Evolutionary conservation across 768 basidiomycete species (phyloP).

Genomic region (Cystofilobasidium bisporidii): DNA sequence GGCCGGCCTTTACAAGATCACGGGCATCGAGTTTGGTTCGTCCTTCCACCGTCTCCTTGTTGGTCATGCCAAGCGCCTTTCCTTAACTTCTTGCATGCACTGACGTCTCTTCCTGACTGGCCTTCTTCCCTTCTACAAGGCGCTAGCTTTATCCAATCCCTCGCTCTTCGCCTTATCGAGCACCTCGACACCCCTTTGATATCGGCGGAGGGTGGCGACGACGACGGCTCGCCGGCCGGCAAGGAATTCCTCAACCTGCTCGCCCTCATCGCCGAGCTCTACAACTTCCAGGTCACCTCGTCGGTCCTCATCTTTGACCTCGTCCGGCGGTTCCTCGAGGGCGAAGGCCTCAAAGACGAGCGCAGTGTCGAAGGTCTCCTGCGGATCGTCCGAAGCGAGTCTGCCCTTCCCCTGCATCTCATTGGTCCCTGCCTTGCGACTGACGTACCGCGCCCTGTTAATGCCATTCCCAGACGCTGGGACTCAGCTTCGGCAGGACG

Average conservation of each 20-base stretch:
- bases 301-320: conserved; percentile 83
- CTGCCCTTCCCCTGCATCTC: no score
- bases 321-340: conserved; percentile 61
- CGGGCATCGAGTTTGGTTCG: conserved; percentile 82
- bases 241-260: conserved; percentile 87
- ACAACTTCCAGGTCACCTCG: conserved; percentile 91
- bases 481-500: conserved; percentile 78
- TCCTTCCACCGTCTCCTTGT: neutral
- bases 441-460: no score
- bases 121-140: conserved; percentile 44
- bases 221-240: conserved; percentile 44
- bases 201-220: neutral
- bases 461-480: conserved; percentile 61
- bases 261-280: conserved; percentile 78
- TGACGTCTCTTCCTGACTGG: neutral
- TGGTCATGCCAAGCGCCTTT: no score
- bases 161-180: conserved; percentile 45
- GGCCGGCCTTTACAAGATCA: conserved; percentile 64
- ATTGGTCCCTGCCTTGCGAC: no score
- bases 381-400: conserved; percentile 55
- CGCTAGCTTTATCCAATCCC: conserved; percentile 69
- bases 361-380: conserved; percentile 73
- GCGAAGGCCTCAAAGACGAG: conserved; percentile 37
- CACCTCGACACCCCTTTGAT: conserved; percentile 42
- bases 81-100: neutral